Evolutionary conservation across 148 eudicot genomes (phyloP).

Genomic region (Gaultheria prostrata): DNA sequence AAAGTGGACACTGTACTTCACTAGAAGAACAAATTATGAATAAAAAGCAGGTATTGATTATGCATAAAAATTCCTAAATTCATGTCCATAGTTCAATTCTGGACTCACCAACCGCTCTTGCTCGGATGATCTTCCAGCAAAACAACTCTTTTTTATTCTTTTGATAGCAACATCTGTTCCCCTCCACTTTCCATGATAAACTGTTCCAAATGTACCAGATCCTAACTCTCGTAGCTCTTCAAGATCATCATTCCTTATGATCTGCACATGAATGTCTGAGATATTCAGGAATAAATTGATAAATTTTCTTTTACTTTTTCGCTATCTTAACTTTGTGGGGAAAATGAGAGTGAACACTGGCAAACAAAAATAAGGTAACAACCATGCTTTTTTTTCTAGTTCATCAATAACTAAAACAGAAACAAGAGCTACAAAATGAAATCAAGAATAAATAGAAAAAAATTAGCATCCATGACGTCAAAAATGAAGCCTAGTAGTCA

Average conservation of each 20-base stretch:
- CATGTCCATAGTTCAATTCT: background rate
- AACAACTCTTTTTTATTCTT: conserved; percentile 90
- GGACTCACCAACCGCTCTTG: conserved; percentile 78
- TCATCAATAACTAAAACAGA: background rate
- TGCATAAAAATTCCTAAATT: background rate
- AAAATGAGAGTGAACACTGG: background rate
- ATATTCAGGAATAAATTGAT: background rate
- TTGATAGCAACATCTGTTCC: conserved; percentile 98
- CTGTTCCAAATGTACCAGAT: conserved; percentile 97
- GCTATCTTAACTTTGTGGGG: background rate
- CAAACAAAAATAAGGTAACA: background rate
- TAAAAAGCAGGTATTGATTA: background rate
- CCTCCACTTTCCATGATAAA: conserved; percentile 97
- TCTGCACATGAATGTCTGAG: conserved; percentile 44
- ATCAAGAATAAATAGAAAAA: background rate
- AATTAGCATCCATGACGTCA: background rate
- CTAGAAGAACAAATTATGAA: background rate
- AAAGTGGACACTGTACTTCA: background rate
- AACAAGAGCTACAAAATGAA: background rate
- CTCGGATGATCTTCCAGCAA: conserved; percentile 86
- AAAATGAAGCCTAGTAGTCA: background rate
- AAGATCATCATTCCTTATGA: conserved; percentile 81
- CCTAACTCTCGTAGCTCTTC: conserved; percentile 92
- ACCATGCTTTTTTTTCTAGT: background rate
- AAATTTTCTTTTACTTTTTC: background rate